Evolutionary conservation across 345 rosid genomes (phyloP), one percentile per base, ranked within the genome.

Genomic region (Eucalyptus cladocalyx): DNA sequence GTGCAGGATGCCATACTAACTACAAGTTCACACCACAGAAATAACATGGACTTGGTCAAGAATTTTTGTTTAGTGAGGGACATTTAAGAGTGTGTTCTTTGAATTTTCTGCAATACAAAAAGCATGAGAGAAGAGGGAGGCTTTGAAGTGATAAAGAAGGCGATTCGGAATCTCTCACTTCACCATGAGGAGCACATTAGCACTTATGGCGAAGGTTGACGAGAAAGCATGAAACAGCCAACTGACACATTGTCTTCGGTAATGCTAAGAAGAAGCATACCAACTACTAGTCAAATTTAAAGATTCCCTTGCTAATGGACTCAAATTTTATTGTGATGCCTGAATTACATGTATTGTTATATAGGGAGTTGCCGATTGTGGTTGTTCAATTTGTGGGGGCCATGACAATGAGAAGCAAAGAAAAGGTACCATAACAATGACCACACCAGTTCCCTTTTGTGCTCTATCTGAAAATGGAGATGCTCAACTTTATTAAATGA

Each of bases 1-100:
- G 98, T 89, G 99, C 98, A 83, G 97, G 99, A 90, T 97, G 99
- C 91, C 99, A 97, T 93, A 96, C 98, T 91, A 97, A 95, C 67
- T 97, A 90, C 93, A 95, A 95, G 96, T 92, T 89, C 19, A 14
- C 72, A 65, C 72, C 72, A n/a, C 15, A 65, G 37, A 65, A 15
- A n/a, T 15, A n/a, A 65, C 11, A n/a, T 65, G 10, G 76, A n/a
- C 76, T n/a, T n/a, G 16, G 19, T 23, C 45, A 40, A 26, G 87
- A 47, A 14, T 19, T 47, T 26, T 48, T 28, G 50, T 48, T 23
- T 0, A 32, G 12, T 19, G 54, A n/a, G 17, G 37, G 37, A 65
- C 18, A 4, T 58, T 58, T 8, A 0, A 62, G 19, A 14, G 37
- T 15, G 72, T 65, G 37, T 2, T 65, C 18, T 32, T 32, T 0